Evolutionary conservation across 1,139 yeast genomes (phyloP), one percentile per base, ranked within the genome.

Genomic region (Debaryomycetaceae sp.): DNA sequence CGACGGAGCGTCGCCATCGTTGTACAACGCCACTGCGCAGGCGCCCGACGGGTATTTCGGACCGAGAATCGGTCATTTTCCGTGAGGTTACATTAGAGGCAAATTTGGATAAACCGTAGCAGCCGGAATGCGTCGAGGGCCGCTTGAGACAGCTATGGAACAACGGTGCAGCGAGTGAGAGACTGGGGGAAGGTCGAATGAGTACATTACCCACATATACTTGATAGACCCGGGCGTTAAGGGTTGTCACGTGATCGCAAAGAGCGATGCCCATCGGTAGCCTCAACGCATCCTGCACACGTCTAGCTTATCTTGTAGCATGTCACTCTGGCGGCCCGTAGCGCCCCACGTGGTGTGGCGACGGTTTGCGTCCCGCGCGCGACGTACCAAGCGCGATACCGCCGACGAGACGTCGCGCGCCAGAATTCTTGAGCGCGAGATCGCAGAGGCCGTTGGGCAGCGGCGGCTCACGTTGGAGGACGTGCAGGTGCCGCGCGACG

Each of bases 41-140:
- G 59, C 67, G 4, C 58, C 58, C 3, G 59, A 52, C 28, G 75
- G 75, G 0, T 70, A 65, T 44, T 71, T 71, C 43, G 76, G 76
- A 9, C 64, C 71, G 18, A 56, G 57, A 38, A 43, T 36, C 22
- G 70, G 71, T 2, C 48, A 55, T 21, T 63, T 44, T 40, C 69
- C 71, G 32, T 59, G 37, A 14, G 4, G n/a, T n/a, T n/a, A n/a
- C n/a, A n/a, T n/a, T n/a, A n/a, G n/a, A n/a, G n/a, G n/a, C n/a
- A n/a, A n/a, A n/a, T n/a, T n/a, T n/a, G n/a, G n/a, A n/a, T n/a
- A n/a, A n/a, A n/a, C n/a, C n/a, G n/a, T n/a, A n/a, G n/a, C n/a
- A n/a, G n/a, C n/a, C n/a, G n/a, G n/a, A n/a, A n/a, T n/a, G n/a
- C n/a, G n/a, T n/a, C n/a, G n/a, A n/a, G n/a, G n/a, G n/a, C n/a